phyloP scores from a whole-genome alignment of 169 alveolate species.

The Perkinsus marinus region DNA sequence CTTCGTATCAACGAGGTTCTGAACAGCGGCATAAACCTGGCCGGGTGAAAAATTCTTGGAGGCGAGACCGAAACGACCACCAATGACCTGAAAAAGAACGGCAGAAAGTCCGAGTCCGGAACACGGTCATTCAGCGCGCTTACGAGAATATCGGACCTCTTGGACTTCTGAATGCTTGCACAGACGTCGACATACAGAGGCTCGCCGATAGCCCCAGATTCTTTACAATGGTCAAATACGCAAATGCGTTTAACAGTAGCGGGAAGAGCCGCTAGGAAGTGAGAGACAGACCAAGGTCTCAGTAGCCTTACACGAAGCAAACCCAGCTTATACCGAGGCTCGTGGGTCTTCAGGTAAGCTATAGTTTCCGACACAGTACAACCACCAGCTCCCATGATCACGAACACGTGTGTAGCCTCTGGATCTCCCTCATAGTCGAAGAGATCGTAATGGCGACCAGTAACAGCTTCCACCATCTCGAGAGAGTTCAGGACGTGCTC shows the following conservation, averaged over 20 bases:
- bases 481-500: constrained; percentile 25
- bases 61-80: constrained; percentile 41
- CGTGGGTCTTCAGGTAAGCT: background rate
- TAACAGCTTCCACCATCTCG: constrained; percentile 21
- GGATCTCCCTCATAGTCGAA: constrained; percentile 34
- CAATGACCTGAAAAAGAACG: constrained; percentile 13
- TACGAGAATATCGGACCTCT: background rate
- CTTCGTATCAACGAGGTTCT: constrained; percentile 21
- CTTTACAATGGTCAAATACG: constrained; percentile 37
- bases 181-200: constrained; percentile 38
- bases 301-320: constrained; percentile 35
- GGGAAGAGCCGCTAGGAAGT: constrained; percentile 32
- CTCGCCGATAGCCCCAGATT: constrained; percentile 38
- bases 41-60: constrained; percentile 44
- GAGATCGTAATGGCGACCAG: constrained; percentile 31
- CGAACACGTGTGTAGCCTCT: constrained; percentile 25
- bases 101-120: too few species aligned
- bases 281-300: constrained; percentile 39
- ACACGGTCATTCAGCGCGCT: background rate
- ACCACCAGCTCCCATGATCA: constrained; percentile 45
- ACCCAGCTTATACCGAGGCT: constrained; percentile 22
- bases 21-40: constrained; percentile 36
- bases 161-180: constrained; percentile 6
- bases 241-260: constrained; percentile 23
- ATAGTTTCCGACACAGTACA: constrained; percentile 32